Conservation (phyloP, 2,329 filamentous ascomycete genomes). For the Verticillium nonalfalfae region DNA sequence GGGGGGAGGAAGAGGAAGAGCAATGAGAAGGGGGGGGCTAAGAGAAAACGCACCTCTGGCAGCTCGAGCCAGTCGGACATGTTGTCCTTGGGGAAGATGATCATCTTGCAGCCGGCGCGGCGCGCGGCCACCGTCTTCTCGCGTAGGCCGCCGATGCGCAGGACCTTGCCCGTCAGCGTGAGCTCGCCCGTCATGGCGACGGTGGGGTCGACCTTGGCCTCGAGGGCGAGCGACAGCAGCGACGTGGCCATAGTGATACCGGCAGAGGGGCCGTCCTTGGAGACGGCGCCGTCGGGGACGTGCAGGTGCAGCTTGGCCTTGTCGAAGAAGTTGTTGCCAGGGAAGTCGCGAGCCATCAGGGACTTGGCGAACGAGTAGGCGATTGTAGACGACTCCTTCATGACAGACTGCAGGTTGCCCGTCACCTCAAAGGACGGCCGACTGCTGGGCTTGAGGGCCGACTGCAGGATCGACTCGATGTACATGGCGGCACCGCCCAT, state of each 20-base stretch:
- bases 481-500: slow-evolving; percentile 96
- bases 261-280: slow-evolving; percentile 88
- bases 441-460: slow-evolving; percentile 65
- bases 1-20: neutral
- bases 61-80: slow-evolving; percentile 96
- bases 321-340: slow-evolving; percentile 92
- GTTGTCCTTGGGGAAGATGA: slow-evolving; percentile 94
- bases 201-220: slow-evolving; percentile 71
- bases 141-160: slow-evolving; percentile 86
- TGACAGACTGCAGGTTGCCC: slow-evolving; percentile 89
- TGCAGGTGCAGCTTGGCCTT: slow-evolving; percentile 93
- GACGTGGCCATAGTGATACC: slow-evolving; percentile 99
- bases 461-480: slow-evolving; percentile 92
- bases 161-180: slow-evolving; percentile 92
- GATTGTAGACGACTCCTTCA: slow-evolving; percentile 95
- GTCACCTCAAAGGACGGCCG: slow-evolving; percentile 82
- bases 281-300: slow-evolving; percentile 92
- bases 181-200: slow-evolving; percentile 98
- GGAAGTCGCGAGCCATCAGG: slow-evolving; percentile 75
- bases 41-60: slow-evolving; percentile 67
- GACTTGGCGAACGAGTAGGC: slow-evolving; percentile 96
- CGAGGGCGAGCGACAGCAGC: slow-evolving; percentile 75
- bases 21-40: neutral
- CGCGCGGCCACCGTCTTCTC: slow-evolving; percentile 97
- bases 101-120: slow-evolving; percentile 83